These are phyloP conservation scores for Coprinopsis sp. DNA, from an alignment of 768 basidiomycete genomes.

Conservation along the genomic window DNA sequence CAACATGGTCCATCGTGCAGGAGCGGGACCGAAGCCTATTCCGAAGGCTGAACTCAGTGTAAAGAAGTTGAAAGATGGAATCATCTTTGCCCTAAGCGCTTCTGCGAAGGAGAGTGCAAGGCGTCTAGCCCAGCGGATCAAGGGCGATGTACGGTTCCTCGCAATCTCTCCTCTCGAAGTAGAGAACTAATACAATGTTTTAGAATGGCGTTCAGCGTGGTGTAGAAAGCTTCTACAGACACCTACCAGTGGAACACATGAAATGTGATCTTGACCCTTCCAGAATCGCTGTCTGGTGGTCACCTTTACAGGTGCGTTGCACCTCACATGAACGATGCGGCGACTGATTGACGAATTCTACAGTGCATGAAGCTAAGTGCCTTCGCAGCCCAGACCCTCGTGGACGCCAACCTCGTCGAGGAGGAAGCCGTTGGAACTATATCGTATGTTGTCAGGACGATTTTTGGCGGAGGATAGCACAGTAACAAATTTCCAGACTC, in stretches of 20 bases:
- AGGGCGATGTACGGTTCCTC: slow-evolving; percentile 34
- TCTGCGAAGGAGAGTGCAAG: slow-evolving; percentile 45
- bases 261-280: slow-evolving; percentile 54
- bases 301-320: slow-evolving; percentile 36
- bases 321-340: neutral
- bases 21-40: slow-evolving; percentile 59
- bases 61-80: slow-evolving; percentile 48
- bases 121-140: slow-evolving; percentile 46
- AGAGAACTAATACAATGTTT: neutral
- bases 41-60: slow-evolving; percentile 45
- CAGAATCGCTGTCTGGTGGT: slow-evolving; percentile 57
- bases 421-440: slow-evolving; percentile 39
- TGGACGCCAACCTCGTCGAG: slow-evolving; percentile 40
- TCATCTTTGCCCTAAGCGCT: slow-evolving; percentile 43
- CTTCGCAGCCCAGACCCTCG: slow-evolving; percentile 48
- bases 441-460: slow-evolving; percentile 41
- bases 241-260: slow-evolving; percentile 60
- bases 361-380: slow-evolving; percentile 49
- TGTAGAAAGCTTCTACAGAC: slow-evolving; percentile 53
- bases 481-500: neutral
- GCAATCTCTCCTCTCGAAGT: neutral
- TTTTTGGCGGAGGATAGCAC: neutral
- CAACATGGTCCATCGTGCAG: slow-evolving; percentile 57
- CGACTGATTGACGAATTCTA: neutral
- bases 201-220: slow-evolving; percentile 46